Conservation (phyloP, 2,329 filamentous ascomycete genomes). For the Grosmannia clavigera region DNA sequence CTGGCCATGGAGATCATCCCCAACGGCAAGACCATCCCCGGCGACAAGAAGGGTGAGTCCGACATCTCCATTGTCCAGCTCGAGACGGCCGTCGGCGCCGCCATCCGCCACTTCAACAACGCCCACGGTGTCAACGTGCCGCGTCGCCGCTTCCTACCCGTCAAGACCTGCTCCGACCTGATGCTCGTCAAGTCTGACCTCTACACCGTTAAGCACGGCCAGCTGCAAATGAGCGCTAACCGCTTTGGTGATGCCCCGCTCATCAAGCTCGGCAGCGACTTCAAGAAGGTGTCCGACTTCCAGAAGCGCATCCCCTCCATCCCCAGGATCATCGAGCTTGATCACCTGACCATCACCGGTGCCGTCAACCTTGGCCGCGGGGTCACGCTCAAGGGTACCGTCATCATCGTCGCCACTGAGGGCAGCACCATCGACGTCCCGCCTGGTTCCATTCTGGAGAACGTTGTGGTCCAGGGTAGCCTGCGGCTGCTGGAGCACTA, state of each 20-base stretch:
- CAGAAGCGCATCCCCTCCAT: slow-evolving; percentile 78
- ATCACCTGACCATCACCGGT: slow-evolving; percentile 94
- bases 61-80: slow-evolving; percentile 96
- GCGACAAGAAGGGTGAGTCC: slow-evolving; percentile 99
- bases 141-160: slow-evolving; percentile 92
- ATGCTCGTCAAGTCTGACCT: slow-evolving; percentile 99
- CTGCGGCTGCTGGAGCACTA: slow-evolving; percentile 62
- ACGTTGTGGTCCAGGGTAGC: slow-evolving; percentile 97
- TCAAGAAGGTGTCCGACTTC: slow-evolving; percentile 99
- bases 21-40: slow-evolving; percentile 96
- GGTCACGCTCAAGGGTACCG: slow-evolving; percentile 92
- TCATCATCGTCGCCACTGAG: slow-evolving; percentile 97
- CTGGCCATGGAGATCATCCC: slow-evolving; percentile 99
- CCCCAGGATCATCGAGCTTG: slow-evolving; percentile 80
- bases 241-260: slow-evolving; percentile 93
- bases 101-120: slow-evolving; percentile 97
- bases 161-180: slow-evolving; percentile 99
- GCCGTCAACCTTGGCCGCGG: slow-evolving; percentile 93
- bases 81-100: slow-evolving; percentile 95
- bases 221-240: slow-evolving; percentile 91
- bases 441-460: slow-evolving; percentile 92
- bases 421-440: slow-evolving; percentile 97
- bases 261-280: slow-evolving; percentile 97
- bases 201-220: slow-evolving; percentile 96
- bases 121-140: slow-evolving; percentile 98